Percentiles rank a stretch among this genome's conserved stretches.
phyloP scores from a whole-genome alignment of 2,329 filamentous ascomycete genomes.

The Ceratocystis lukuohia region DNA sequence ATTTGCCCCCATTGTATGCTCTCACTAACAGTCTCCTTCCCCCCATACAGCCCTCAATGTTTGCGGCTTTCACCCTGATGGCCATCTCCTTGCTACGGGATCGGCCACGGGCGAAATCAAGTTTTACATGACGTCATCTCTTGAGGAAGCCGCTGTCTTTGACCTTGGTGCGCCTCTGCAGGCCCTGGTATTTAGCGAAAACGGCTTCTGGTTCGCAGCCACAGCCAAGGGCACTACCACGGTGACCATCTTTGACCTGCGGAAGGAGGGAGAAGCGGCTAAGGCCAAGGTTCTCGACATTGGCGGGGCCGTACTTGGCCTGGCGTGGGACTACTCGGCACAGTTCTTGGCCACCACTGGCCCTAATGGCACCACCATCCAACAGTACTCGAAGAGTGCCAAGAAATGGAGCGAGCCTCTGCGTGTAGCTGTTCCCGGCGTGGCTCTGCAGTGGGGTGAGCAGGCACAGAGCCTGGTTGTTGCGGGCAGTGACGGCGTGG shows the following conservation, averaged over 20 bases:
- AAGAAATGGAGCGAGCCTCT: constrained; percentile 86
- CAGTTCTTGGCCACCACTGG: constrained; percentile 81
- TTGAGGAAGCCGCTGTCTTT: constrained; percentile 65
- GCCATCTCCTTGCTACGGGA: constrained; percentile 81
- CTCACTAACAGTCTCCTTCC: background rate
- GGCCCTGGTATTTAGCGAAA: constrained; percentile 79
- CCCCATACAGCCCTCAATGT: constrained; percentile 51
- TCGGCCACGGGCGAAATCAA: constrained; percentile 70
- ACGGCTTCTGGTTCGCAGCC: constrained; percentile 89
- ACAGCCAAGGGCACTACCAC: constrained; percentile 62
- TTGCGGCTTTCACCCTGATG: constrained; percentile 86
- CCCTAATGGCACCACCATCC: constrained; percentile 66
- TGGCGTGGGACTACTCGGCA: constrained; percentile 89
- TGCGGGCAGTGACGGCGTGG: constrained; percentile 58
- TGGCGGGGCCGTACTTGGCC: constrained; percentile 59
- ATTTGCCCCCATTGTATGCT: background rate
- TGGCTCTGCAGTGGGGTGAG: constrained; percentile 64
- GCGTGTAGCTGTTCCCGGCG: constrained; percentile 58
- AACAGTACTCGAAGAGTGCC: constrained; percentile 73
- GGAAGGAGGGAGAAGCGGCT: constrained; percentile 74
- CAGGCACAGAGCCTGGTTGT: constrained; percentile 61
- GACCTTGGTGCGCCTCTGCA: constrained; percentile 55
- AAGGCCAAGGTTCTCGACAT: constrained; percentile 76
- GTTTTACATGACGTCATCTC: constrained; percentile 74
- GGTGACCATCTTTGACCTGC: constrained; percentile 80